Base-by-base conservation (phyloP, 176 grass and related monocot species). In the Carex parvula region DNA sequence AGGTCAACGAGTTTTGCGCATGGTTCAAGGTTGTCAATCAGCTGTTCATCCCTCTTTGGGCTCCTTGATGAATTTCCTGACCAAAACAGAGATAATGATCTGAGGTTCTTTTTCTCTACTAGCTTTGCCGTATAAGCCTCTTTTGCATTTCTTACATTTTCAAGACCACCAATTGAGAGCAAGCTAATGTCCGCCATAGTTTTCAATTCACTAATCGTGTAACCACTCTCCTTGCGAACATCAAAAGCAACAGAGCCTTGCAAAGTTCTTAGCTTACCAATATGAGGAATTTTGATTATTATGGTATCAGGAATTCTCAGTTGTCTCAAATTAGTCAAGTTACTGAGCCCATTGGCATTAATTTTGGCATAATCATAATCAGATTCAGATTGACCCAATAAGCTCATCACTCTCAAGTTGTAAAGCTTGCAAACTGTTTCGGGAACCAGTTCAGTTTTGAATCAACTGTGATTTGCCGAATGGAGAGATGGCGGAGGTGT, bases 401-500 rank as follows among this genome's bases (percentile, higher is more conserved):
- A 89, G 42, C 64, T 86, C 84, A 89, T 5, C 64, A 79, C 42
- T n/a, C 83, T 72, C 3, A 90, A 60, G 72, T 87, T 20, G 81
- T 90, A 90, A 11, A 90, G 56, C 3, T 35, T 90, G 41, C 80
- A 84, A 6, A 90, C 72, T 4, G 63, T 46, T 13, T 90, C 30
- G 0, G 88, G 84, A 58, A 89, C 84, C 88, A 89, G 3, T 12
- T 4, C 8, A 87, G 79, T 44, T 41, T 46, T 39, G 46, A 80
- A 21, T n/a, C 55, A 35, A 15, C 30, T 24, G 55, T 42, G 56
- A 41, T 46, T 62, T 44, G 37, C 21, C 29, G 1, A 22, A 80
- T 10, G 15, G 69, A 84, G 55, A 90, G 60, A 46, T 90, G 83
- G 2, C 81, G 81, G 83, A 90, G 88, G 64, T 90, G 88, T 67